Evolutionary conservation across 2,329 filamentous ascomycete species (phyloP).

Genomic region (Fusarium sp.): DNA sequence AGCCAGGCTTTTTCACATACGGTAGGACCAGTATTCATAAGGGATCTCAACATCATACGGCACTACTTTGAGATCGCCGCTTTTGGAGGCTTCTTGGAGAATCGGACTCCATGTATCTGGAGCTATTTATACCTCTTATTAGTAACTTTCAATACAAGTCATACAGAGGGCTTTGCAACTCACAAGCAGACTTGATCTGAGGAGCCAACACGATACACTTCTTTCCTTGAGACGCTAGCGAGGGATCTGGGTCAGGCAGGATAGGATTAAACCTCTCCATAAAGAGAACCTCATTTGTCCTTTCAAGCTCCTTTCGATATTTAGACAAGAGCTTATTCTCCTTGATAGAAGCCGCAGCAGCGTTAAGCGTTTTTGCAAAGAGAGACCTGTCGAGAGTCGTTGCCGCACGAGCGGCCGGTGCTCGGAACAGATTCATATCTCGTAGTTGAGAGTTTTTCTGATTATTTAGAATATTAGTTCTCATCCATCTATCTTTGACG

Average conservation of each 20-base stretch:
- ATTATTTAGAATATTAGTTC: slow-evolving; percentile 7
- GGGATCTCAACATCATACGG: slow-evolving; percentile 83
- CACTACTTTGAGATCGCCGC: slow-evolving; percentile 78
- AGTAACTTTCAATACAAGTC: slow-evolving; percentile 1
- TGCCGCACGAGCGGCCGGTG: slow-evolving; percentile 84
- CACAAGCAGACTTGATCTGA: slow-evolving; percentile 68
- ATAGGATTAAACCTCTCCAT: slow-evolving; percentile 76
- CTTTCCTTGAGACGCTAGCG: slow-evolving; percentile 67
- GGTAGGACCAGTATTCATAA: slow-evolving; percentile 90
- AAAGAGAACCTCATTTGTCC: slow-evolving; percentile 75
- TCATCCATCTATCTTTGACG: slow-evolving; percentile 14
- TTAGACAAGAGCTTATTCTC: slow-evolving; percentile 82
- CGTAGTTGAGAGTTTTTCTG: slow-evolving; percentile 52
- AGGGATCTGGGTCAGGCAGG: slow-evolving; percentile 71
- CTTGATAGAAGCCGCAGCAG: slow-evolving; percentile 83
- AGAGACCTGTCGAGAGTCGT: slow-evolving; percentile 85
- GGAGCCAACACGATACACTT: slow-evolving; percentile 75
- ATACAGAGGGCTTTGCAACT: slow-evolving; percentile 22
- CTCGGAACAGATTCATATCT: slow-evolving; percentile 77
- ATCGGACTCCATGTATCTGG: slow-evolving; percentile 82
- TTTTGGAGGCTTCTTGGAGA: slow-evolving; percentile 77
- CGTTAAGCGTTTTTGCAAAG: slow-evolving; percentile 82
- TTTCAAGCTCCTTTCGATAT: slow-evolving; percentile 76
- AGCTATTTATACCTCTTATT: slow-evolving; percentile 48
- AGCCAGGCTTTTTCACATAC: slow-evolving; percentile 61